Conservation (phyloP, 495 filamentous ascomycete species). For the Penicillium egyptiacum region DNA sequence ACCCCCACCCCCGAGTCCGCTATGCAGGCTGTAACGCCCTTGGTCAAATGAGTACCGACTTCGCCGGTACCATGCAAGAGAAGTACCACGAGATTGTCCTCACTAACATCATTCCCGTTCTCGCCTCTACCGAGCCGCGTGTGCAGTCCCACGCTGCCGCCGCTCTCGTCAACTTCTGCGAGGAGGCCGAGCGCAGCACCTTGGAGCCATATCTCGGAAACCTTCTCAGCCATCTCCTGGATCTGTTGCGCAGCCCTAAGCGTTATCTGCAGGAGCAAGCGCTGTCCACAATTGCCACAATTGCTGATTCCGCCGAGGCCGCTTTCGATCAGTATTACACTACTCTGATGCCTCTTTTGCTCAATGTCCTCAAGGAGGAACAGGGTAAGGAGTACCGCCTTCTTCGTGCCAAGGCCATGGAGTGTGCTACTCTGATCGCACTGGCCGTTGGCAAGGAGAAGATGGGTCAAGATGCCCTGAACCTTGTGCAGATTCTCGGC, state of each 20-base stretch:
- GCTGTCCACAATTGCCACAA: conserved; percentile 95
- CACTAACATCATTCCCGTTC: conserved; percentile 86
- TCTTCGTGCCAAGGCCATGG: conserved; percentile 97
- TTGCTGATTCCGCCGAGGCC: conserved; percentile 94
- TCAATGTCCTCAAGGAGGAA: conserved; percentile 82
- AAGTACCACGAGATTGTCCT: conserved; percentile 87
- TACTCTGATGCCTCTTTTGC: conserved; percentile 89
- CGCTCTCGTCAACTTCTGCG: conserved; percentile 98
- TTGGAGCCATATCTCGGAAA: conserved; percentile 93
- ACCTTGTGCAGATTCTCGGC: conserved; percentile 80
- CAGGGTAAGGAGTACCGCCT: conserved; percentile 90
- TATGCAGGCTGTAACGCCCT: conserved; percentile 99
- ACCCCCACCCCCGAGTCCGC: conserved; percentile 89
- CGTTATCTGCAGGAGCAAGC: conserved; percentile 98
- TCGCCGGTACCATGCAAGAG: conserved; percentile 97
- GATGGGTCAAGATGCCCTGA: conserved; percentile 82
- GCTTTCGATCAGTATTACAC: conserved; percentile 97
- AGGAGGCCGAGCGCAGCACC: conserved; percentile 91
- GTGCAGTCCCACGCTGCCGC: conserved; percentile 97
- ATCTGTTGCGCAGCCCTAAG: conserved; percentile 83
- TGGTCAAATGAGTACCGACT: conserved; percentile 99
- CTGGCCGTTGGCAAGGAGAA: conserved; percentile 91
- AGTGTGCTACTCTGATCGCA: conserved; percentile 96
- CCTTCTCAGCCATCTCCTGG: conserved; percentile 76
- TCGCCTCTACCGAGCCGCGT: conserved; percentile 84